These are phyloP conservation scores for Monilinia fructigena DNA, from an alignment of 2,329 filamentous ascomycete genomes.

Conservation along the genomic window DNA sequence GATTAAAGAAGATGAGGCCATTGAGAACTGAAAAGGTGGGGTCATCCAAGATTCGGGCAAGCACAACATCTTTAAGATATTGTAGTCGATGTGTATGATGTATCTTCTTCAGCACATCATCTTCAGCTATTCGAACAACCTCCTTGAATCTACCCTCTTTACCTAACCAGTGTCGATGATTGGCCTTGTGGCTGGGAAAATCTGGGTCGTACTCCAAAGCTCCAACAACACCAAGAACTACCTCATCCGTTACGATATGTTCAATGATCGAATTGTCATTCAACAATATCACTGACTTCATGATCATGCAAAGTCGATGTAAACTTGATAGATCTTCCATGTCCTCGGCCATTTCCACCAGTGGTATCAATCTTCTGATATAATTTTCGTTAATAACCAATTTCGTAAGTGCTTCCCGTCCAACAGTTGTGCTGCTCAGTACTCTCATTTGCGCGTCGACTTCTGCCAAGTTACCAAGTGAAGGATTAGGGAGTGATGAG, in stretches of 20 bases:
- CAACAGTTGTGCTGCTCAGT: slow-evolving; percentile 69
- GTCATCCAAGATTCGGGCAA: slow-evolving; percentile 93
- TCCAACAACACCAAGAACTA: slow-evolving; percentile 88
- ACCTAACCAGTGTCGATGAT: slow-evolving; percentile 88
- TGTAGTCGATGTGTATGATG: slow-evolving; percentile 94
- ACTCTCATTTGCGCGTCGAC: slow-evolving; percentile 82
- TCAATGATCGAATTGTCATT: slow-evolving; percentile 97
- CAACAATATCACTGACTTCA: slow-evolving; percentile 92
- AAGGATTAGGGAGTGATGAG: slow-evolving; percentile 73
- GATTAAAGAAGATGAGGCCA: slow-evolving; percentile 97
- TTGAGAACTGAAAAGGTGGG: slow-evolving; percentile 97
- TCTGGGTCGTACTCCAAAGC: slow-evolving; percentile 97
- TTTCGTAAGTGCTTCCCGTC: slow-evolving; percentile 83
- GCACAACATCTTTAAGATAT: slow-evolving; percentile 97
- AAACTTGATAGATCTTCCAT: slow-evolving; percentile 83
- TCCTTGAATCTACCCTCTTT: slow-evolving; percentile 92
- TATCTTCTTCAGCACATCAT: slow-evolving; percentile 80
- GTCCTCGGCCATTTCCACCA: slow-evolving; percentile 88
- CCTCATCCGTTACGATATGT: slow-evolving; percentile 83
- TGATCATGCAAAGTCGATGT: slow-evolving; percentile 92
- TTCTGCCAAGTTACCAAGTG: slow-evolving; percentile 78
- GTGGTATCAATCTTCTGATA: slow-evolving; percentile 78
- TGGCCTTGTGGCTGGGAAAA: slow-evolving; percentile 95
- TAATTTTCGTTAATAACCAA: slow-evolving; percentile 84
- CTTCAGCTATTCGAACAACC: slow-evolving; percentile 87